Base-by-base conservation (phyloP, 169 alveolate genomes). In the Eimeria sp. region DNA sequence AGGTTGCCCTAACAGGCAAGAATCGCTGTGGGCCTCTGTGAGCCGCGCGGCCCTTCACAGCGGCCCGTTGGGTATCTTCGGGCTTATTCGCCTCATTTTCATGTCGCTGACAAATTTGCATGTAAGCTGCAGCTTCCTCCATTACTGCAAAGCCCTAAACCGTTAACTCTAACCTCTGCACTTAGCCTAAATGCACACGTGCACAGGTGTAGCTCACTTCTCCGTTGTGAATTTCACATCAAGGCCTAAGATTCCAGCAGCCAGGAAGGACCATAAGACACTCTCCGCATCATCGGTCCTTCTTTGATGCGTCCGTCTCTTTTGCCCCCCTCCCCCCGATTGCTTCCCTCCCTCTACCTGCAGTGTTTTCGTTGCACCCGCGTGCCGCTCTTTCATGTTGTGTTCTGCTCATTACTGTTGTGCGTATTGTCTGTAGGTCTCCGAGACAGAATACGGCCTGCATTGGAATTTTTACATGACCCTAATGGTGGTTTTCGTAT, bases 381-480 rank as follows among this genome's bases (percentile, higher is more conserved):
- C 75, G 9, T 65, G 75, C 0, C 70, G 27, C 75, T 65, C 14
- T n/a, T n/a, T 7, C 75, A 4, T 6, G n/a, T n/a, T 61, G 22
- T 65, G 43, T 65, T 65, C 14, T 65, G 70, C 70, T 14, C 20
- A 61, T 16, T 14, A 54, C 10, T 54, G 70, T 65, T 25, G 22
- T 20, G 34, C 75, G 9, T 20, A 65, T 65, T 75, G 86, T 45
- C 58, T 75, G 86, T 3, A 92, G 95, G 88, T 83, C 16, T 83
- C 95, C 16, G 95, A 54, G 51, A 92, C 92, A 18, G 95, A 92
- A 58, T 92, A 92, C 84, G 95, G 95, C 61, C 34, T 70, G 70
- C 95, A 92, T 51, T 92, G 95, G 95, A 92, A 92, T 22, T 92
- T 92, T 30, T 92, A 92, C 91, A 58, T 92, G 90, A 75, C 95